Base-by-base conservation (phyloP, 805 yeast species). In the Candida yuanshanica region DNA sequence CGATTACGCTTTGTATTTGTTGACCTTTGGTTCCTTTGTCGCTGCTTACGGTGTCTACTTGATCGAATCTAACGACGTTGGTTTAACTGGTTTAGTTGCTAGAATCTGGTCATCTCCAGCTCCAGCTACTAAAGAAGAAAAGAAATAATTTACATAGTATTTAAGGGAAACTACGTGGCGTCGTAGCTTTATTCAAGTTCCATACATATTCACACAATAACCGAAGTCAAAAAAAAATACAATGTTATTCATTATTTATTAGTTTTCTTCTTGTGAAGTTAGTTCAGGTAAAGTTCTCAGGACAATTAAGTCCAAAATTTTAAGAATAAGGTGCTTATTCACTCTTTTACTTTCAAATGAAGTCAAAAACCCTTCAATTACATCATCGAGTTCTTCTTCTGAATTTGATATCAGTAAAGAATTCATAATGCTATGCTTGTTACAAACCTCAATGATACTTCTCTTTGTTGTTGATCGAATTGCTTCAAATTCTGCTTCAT, bases 1-100 rank as follows among this genome's bases (percentile, higher is more conserved):
- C 66, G 72, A 72, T 46, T 66, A 74, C 29, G 90, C 95, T 42
- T 66, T 78, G 70, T 73, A 72, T 47, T 60, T 88, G 42, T 74
- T 93, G 53, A 74, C 78, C 29, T 65, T 80, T 3, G 97, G 97
- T 29, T 71, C 95, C 2, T 69, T 72, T 40, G 66, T 82, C 27
- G 76, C 86, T 12, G 70, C 81, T 45, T 79, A 83, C 56, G 99
- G 98, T 46, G 68, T 91, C 41, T 93, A 89, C 63, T 70, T 81
- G 47, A 69, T 89, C 56, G 91, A 84, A 59, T 83, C 95, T 11
- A 78, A 83, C 45, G 82, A 81, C 51, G 80, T 79, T 54, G 99
- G 99, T 7, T 50, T 91, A 27, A 72, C 79, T 42, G 87, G 81
- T 43, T 69, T 91, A 42, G 55, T 86, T 32, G 58, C 65, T 47